Evolutionary conservation across 768 basidiomycete species (phyloP).

Genomic region (Tylopilus sp.): DNA sequence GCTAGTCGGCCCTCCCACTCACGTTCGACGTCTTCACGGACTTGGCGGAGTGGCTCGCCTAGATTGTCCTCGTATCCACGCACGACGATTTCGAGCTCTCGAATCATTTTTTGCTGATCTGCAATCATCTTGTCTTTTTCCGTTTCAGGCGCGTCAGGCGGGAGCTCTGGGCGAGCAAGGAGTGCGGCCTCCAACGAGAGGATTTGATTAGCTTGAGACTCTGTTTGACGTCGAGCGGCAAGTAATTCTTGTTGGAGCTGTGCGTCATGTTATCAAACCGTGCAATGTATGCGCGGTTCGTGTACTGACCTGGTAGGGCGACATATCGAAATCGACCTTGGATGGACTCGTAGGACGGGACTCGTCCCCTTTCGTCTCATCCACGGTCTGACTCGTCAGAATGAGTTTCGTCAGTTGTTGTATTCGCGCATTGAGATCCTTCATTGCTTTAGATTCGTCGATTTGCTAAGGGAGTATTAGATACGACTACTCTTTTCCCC

Average conservation of each 20-base stretch:
- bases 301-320: constrained; percentile 67
- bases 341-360: constrained; percentile 78
- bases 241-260: constrained; percentile 89
- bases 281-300: not conserved
- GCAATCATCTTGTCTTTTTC: constrained; percentile 74
- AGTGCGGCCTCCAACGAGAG: constrained; percentile 79
- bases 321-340: constrained; percentile 89
- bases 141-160: constrained; percentile 59
- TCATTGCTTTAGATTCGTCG: constrained; percentile 82
- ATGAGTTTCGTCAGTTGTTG: constrained; percentile 82
- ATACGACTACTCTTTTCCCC: not conserved
- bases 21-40: constrained; percentile 70
- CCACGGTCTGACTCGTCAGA: constrained; percentile 80
- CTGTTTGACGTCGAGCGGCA: constrained; percentile 69
- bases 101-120: constrained; percentile 71
- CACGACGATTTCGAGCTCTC: constrained; percentile 72
- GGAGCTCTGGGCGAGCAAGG: constrained; percentile 62
- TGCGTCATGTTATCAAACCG: not conserved
- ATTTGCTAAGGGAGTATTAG: constrained; percentile 53
- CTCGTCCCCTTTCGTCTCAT: constrained; percentile 62
- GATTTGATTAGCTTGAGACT: constrained; percentile 80
- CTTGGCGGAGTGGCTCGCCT: constrained; percentile 61
- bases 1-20: constrained; percentile 66
- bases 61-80: constrained; percentile 71
- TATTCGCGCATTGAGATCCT: constrained; percentile 75